These are phyloP conservation scores for Apocynum venetum DNA, from an alignment of 257 asterid species.

Conservation along the genomic window DNA sequence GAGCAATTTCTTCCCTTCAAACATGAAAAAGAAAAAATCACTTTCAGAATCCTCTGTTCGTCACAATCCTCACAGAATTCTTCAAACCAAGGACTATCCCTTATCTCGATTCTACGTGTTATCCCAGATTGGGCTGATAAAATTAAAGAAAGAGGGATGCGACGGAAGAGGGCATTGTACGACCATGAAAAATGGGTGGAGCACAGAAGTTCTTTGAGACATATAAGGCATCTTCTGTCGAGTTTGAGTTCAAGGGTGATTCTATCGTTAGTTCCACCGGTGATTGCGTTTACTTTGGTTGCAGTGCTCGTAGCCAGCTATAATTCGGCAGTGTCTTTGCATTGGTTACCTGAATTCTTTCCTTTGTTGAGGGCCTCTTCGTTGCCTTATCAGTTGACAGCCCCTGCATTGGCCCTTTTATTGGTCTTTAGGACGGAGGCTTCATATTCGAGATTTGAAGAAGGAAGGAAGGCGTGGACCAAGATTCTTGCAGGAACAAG, in stretches of 20 bases:
- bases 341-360: slow-evolving; percentile 74
- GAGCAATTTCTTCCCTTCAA: slow-evolving; percentile 26
- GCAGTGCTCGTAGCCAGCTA: slow-evolving; percentile 64
- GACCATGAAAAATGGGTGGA: slow-evolving; percentile 69
- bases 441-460: slow-evolving; percentile 82
- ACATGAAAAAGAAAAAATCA: slow-evolving; percentile 18
- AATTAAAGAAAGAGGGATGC: slow-evolving; percentile 56
- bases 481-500: slow-evolving; percentile 58
- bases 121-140: slow-evolving; percentile 82
- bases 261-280: slow-evolving; percentile 80
- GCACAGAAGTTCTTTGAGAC: slow-evolving; percentile 77
- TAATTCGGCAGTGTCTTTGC: slow-evolving; percentile 58
- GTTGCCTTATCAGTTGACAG: slow-evolving; percentile 87
- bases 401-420: slow-evolving; percentile 91
- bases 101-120: slow-evolving; percentile 40
- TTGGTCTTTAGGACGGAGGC: slow-evolving; percentile 96
- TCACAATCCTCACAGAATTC: slow-evolving; percentile 31
- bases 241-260: slow-evolving; percentile 77
- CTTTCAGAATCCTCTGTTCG: slow-evolving; percentile 33
- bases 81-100: slow-evolving; percentile 25
- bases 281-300: slow-evolving; percentile 64
- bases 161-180: slow-evolving; percentile 53
- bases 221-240: slow-evolving; percentile 57
- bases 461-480: slow-evolving; percentile 85
- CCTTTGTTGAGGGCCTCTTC: slow-evolving; percentile 75